phyloP scores from a whole-genome alignment of 371 early-diverging fungal species.

The Saksenaea vasiformis region DNA sequence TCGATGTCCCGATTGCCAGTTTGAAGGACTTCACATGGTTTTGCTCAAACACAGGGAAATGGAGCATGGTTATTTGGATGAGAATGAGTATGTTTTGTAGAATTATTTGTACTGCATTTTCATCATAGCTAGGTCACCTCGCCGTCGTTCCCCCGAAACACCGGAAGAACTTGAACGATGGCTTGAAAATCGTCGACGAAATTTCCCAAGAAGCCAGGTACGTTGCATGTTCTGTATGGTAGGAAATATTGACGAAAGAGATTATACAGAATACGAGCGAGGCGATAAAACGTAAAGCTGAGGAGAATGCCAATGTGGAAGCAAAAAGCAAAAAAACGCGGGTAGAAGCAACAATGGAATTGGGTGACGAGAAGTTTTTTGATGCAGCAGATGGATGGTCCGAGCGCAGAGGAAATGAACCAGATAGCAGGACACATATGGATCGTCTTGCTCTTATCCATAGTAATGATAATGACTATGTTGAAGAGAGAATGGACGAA shows the following conservation, averaged over 20 bases:
- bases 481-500: neutral
- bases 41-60: neutral
- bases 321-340: neutral
- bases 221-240: neutral
- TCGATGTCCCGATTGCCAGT: neutral
- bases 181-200: conserved; percentile 3
- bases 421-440: neutral
- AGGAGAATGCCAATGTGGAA: neutral
- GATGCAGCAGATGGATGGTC: neutral
- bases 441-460: neutral
- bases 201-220: neutral
- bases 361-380: conserved; percentile 1
- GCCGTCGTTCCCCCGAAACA: neutral
- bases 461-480: neutral
- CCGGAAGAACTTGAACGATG: conserved; percentile 4
- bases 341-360: neutral
- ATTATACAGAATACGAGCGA: too few species aligned
- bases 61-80: neutral
- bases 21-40: conserved; percentile 1
- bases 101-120: neutral
- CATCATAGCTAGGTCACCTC: conserved; percentile 4
- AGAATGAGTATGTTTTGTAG: neutral
- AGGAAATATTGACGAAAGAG: too few species aligned
- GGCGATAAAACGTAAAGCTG: neutral
- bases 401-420: neutral